These are phyloP conservation scores for Scortechinia acanthostroma DNA, from an alignment of 2,329 filamentous ascomycete species.

Conservation along the genomic window DNA sequence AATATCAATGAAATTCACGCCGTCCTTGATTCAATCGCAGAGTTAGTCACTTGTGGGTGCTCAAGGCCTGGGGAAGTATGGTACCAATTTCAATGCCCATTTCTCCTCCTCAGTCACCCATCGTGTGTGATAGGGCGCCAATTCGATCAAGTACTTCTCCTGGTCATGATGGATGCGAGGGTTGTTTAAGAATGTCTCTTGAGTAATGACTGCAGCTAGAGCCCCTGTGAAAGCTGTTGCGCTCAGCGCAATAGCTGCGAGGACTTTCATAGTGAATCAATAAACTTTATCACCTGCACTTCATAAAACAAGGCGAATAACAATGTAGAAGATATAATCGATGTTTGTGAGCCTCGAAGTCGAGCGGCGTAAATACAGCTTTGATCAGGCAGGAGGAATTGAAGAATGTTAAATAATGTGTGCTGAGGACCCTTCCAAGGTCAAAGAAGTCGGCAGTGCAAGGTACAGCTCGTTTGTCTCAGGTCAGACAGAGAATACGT, in stretches of 20 bases:
- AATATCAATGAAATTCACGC: slow-evolving; percentile 89
- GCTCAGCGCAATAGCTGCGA: background rate
- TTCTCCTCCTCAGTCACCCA: slow-evolving; percentile 95
- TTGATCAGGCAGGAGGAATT: too few species aligned
- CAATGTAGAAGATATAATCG: too few species aligned
- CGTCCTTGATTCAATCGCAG: slow-evolving; percentile 45
- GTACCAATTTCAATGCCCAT: slow-evolving; percentile 78
- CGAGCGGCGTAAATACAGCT: too few species aligned
- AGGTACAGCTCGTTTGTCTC: too few species aligned
- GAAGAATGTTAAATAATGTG: too few species aligned
- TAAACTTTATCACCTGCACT: too few species aligned
- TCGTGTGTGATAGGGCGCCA: slow-evolving; percentile 72
- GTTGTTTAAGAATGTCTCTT: background rate
- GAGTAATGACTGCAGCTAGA: background rate
- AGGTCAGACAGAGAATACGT: too few species aligned
- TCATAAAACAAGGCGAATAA: too few species aligned
- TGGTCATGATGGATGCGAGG: slow-evolving; percentile 2
- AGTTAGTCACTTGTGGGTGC: slow-evolving; percentile 7
- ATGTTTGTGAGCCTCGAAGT: too few species aligned
- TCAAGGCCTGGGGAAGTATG: background rate
- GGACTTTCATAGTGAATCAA: background rate
- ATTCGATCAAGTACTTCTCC: slow-evolving; percentile 71
- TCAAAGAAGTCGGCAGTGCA: too few species aligned
- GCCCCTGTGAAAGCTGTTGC: background rate
- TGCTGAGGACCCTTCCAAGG: too few species aligned